phyloP scores from a whole-genome alignment of 495 filamentous ascomycete species.

The Acidomyces sp. region DNA sequence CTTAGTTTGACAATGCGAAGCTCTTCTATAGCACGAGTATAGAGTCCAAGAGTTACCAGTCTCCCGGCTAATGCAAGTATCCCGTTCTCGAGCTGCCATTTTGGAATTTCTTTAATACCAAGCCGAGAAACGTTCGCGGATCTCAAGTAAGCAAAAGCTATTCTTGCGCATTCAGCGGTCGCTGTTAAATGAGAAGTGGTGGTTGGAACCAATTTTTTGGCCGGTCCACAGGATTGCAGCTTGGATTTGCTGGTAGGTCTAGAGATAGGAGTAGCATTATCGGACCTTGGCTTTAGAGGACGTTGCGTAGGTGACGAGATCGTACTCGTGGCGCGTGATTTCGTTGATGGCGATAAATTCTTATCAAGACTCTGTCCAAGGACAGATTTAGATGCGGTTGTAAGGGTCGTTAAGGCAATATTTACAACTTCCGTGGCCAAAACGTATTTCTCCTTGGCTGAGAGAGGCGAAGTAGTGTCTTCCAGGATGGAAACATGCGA shows the following conservation, averaged over 20 bases:
- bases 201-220: neutral
- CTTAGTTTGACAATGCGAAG: slow-evolving; percentile 53
- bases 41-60: slow-evolving; percentile 56
- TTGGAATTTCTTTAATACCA: slow-evolving; percentile 36
- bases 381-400: slow-evolving; percentile 50
- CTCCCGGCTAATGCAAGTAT: slow-evolving; percentile 64
- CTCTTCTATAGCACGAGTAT: slow-evolving; percentile 67
- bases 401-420: slow-evolving; percentile 43
- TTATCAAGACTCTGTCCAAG: neutral
- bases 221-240: neutral
- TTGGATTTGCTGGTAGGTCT: slow-evolving; percentile 2
- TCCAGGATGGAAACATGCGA: neutral
- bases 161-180: slow-evolving; percentile 61
- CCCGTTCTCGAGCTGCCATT: slow-evolving; percentile 70
- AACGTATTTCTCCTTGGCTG: slow-evolving; percentile 12
- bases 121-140: slow-evolving; percentile 38
- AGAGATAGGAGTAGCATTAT: slow-evolving; percentile 5
- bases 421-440: slow-evolving; percentile 23
- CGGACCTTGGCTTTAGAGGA: slow-evolving; percentile 19
- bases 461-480: slow-evolving; percentile 4
- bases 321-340: neutral
- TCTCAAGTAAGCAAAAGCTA: slow-evolving; percentile 59
- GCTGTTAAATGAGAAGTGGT: slow-evolving; percentile 10
- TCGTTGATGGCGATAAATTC: no score
- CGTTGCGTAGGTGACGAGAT: neutral